These are phyloP conservation scores for Scutellaria galericulata DNA, from an alignment of 257 asterid species.

Conservation along the genomic window DNA sequence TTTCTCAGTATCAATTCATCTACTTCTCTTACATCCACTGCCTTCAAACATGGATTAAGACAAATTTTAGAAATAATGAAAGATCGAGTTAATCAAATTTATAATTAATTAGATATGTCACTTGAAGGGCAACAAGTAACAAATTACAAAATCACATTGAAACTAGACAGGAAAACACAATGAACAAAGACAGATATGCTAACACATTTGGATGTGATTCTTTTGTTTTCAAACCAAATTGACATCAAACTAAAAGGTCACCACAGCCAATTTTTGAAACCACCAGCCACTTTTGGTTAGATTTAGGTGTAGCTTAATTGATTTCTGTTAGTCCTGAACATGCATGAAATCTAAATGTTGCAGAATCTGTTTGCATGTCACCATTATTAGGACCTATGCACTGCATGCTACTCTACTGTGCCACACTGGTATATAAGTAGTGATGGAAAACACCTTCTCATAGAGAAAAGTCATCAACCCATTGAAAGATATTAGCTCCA, in stretches of 20 bases:
- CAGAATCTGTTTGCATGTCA: too few species aligned
- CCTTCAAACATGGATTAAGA: slow-evolving; percentile 51
- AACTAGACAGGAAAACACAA: not conserved
- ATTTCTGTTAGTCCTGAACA: not conserved
- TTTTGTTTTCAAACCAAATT: not conserved
- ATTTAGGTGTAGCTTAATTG: too few species aligned
- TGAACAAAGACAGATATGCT: not conserved
- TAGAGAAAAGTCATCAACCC: too few species aligned
- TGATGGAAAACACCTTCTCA: too few species aligned
- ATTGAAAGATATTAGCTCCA: too few species aligned
- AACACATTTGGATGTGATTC: not conserved
- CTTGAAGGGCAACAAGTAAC: not conserved
- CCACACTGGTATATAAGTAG: too few species aligned
- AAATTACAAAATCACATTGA: not conserved
- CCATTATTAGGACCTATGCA: too few species aligned
- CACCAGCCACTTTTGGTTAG: not conserved
- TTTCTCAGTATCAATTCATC: slow-evolving; percentile 64
- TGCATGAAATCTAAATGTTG: not conserved
- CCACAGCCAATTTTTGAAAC: not conserved
- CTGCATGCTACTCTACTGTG: too few species aligned
- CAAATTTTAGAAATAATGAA: slow-evolving; percentile 21
- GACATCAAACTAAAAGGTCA: too few species aligned
- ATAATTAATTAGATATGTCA: not conserved
- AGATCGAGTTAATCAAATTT: not conserved
- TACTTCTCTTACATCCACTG: slow-evolving; percentile 51